Percentiles rank a stretch among this genome's conserved stretches.
Evolutionary conservation across 768 basidiomycete species (phyloP).

Genomic region (Trametes meyenii): DNA sequence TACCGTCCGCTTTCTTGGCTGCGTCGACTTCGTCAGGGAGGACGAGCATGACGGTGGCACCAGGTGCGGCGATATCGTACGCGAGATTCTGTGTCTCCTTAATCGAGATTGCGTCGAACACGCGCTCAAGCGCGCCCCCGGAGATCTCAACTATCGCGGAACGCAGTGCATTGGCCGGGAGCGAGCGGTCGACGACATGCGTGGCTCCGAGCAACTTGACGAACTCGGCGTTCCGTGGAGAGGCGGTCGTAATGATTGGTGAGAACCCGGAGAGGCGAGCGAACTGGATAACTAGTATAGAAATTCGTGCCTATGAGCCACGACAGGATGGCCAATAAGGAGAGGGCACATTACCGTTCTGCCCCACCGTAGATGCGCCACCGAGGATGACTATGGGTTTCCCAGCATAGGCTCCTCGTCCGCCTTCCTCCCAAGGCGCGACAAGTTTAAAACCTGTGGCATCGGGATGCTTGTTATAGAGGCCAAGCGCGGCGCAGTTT

Average conservation of each 20-base stretch:
- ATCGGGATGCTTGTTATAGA: constrained; percentile 28
- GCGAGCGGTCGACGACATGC: constrained; percentile 32
- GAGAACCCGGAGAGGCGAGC: constrained; percentile 18
- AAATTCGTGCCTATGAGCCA: too few relatives aligned
- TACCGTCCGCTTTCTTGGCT: too few relatives aligned
- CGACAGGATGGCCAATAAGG: not conserved
- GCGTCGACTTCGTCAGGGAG: not conserved
- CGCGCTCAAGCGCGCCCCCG: constrained; percentile 21
- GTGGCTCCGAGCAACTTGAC: constrained; percentile 28
- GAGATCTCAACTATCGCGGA: constrained; percentile 22
- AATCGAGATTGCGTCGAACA: constrained; percentile 30
- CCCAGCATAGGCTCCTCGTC: not conserved
- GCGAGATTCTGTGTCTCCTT: constrained; percentile 26
- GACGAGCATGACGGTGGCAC: constrained; percentile 25
- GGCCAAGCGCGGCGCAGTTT: constrained; percentile 33
- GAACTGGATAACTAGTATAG: constrained; percentile 29
- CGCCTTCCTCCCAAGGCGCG: constrained; percentile 22
- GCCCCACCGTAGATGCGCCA: constrained; percentile 35
- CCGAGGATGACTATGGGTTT: constrained; percentile 34
- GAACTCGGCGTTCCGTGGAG: constrained; percentile 24
- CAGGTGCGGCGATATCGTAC: constrained; percentile 29
- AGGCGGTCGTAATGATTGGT: constrained; percentile 24
- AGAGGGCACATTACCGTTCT: constrained; percentile 28
- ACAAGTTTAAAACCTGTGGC: constrained; percentile 8
- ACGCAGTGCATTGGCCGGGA: constrained; percentile 11